These are phyloP conservation scores for Beta corolliflora DNA, from an alignment of 179 eudicot genomes.

Conservation along the genomic window DNA sequence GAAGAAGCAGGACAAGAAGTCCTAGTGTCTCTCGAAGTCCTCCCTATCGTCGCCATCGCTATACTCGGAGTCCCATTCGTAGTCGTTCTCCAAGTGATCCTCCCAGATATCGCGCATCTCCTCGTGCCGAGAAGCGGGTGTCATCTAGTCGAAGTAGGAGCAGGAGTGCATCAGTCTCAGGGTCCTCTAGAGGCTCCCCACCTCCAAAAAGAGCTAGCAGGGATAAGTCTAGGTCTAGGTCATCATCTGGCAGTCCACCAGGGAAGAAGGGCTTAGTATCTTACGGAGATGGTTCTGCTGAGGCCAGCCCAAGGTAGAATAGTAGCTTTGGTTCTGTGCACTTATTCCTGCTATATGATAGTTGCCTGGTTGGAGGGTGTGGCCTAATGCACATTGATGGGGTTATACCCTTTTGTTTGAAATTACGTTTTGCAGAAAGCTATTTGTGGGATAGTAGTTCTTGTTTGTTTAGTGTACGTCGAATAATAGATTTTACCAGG, in stretches of 20 bases:
- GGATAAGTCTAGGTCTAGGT: slow-evolving; percentile 53
- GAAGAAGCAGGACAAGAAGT: slow-evolving; percentile 81
- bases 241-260: slow-evolving; percentile 63
- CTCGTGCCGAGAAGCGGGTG: slow-evolving; percentile 52
- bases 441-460: slow-evolving; percentile 1
- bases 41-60: slow-evolving; percentile 65
- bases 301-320: slow-evolving; percentile 41
- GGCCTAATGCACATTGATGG: neutral
- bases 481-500: slow-evolving; percentile 19
- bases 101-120: slow-evolving; percentile 58
- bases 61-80: slow-evolving; percentile 62
- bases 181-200: slow-evolving; percentile 54
- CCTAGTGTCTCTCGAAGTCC: slow-evolving; percentile 76
- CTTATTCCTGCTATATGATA: neutral
- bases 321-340: neutral
- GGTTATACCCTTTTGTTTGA: slow-evolving; percentile 2
- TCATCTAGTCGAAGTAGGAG: slow-evolving; percentile 54
- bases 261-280: slow-evolving; percentile 70
- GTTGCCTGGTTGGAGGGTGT: slow-evolving; percentile 1
- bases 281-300: slow-evolving; percentile 74
- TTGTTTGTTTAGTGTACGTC: slow-evolving; percentile 23
- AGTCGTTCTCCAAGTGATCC: slow-evolving; percentile 61
- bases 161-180: slow-evolving; percentile 49
- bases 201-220: slow-evolving; percentile 49
- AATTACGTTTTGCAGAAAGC: slow-evolving; percentile 18